A percentile compares a stretch with the other conserved stretches of the same genome.
Evolutionary conservation across 2,329 filamentous ascomycete species (phyloP).

Genomic region (Hirsutella thompsonii): DNA sequence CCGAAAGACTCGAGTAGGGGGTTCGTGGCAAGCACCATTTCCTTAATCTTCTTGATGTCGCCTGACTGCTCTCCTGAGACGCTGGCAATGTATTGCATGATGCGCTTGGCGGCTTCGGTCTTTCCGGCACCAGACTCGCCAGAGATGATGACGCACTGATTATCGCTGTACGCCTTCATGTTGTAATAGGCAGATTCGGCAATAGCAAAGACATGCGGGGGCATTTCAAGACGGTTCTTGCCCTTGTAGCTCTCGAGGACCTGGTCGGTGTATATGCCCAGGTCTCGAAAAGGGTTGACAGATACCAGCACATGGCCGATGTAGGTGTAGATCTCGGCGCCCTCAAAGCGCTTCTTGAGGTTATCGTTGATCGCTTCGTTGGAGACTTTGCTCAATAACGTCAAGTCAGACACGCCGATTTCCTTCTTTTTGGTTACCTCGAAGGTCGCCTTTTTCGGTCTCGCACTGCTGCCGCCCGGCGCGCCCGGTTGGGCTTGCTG

Average conservation of each 20-base stretch:
- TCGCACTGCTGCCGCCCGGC: constrained; percentile 31
- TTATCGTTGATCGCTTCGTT: constrained; percentile 99
- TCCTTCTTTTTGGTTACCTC: constrained; percentile 98
- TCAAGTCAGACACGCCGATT: constrained; percentile 95
- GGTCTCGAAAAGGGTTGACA: constrained; percentile 93
- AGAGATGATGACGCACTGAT: constrained; percentile 98
- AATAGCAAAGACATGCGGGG: constrained; percentile 94
- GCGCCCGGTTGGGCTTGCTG: constrained; percentile 25
- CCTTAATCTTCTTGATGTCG: constrained; percentile 92
- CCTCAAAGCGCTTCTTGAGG: constrained; percentile 94
- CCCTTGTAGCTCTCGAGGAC: constrained; percentile 90
- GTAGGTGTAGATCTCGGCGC: constrained; percentile 97
- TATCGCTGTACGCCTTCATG: constrained; percentile 99
- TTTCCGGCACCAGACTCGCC: constrained; percentile 97
- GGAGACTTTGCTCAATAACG: constrained; percentile 93
- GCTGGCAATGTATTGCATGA: constrained; percentile 99
- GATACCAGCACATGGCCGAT: constrained; percentile 99
- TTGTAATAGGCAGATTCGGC: constrained; percentile 97
- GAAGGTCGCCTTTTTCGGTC: constrained; percentile 91
- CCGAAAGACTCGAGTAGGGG: constrained; percentile 94
- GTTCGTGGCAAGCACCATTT: constrained; percentile 98
- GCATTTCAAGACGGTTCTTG: constrained; percentile 91
- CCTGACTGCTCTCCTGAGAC: constrained; percentile 77
- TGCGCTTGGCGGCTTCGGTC: constrained; percentile 93
- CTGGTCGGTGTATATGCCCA: constrained; percentile 94